Base-by-base conservation (phyloP, 257 asterid genomes). In the Nyctanthes arbortristis region DNA sequence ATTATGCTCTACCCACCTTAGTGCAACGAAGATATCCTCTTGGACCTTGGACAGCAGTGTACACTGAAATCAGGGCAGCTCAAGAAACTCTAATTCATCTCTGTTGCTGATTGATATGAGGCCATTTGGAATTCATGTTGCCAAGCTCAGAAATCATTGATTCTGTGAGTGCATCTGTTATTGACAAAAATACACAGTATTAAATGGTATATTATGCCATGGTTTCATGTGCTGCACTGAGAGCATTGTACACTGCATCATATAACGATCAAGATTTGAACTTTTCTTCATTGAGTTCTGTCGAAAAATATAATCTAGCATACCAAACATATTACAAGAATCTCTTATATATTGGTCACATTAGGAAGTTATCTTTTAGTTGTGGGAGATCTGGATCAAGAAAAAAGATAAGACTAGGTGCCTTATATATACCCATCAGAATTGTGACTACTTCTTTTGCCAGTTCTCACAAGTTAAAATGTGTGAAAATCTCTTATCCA, bases 121-220 rank as follows among this genome's bases (percentile, higher is more conserved):
- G 27, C 70, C 7, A 14, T 25, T 36, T 6, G 1, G 28, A 32
- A 5, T 43, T 31, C n/a, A 43, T 28, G 43, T 47, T 28, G 32
- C 36, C 34, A 54, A 27, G 33, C 9, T 74, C 18, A 34, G 14
- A 24, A 30, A 37, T 37, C 76, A n/a, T 30, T 64, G 68, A 45
- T 34, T 33, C 67, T 61, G 18, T 8, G 67, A 30, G 9, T 18
- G 37, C 1, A 10, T 11, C 63, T 29, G 59, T 67, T n/a, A n/a
- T n/a, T 60, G 33, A 58, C 62, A 59, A 66, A 16, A 47, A 70
- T 49, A 57, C 25, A 61, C 22, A 14, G 52, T 14, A 40, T 14
- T 14, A 13, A 40, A n/a, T 4, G n/a, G 24, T 16, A 43, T 16
- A 16, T 40, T 3, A 6, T 40, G 20, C 52, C 1, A 16, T 13